Percentiles rank a stretch among this genome's conserved stretches.
These are phyloP conservation scores for Melanopsichium pennsylvanicum DNA, from an alignment of 1,284 basidiomycete genomes.

Conservation along the genomic window DNA sequence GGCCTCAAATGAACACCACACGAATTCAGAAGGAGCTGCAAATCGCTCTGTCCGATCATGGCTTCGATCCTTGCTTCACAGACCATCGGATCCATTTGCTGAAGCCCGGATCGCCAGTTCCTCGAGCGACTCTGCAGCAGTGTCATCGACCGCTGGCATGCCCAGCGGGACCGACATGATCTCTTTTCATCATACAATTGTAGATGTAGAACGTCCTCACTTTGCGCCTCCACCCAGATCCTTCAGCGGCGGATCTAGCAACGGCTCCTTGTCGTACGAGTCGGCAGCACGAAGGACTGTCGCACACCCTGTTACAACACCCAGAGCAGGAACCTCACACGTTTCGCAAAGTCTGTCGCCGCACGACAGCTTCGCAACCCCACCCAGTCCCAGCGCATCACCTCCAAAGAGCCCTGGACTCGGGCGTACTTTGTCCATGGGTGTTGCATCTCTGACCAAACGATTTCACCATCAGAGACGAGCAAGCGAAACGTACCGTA, in stretches of 20 bases:
- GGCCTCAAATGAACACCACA: conserved; percentile 5
- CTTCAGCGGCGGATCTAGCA: conserved; percentile 33
- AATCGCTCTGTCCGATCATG: conserved; percentile 22
- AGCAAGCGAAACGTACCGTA: conserved; percentile 33
- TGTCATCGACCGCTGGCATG: neutral
- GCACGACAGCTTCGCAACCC: neutral
- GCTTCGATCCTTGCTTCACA: conserved; percentile 23
- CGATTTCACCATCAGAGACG: conserved; percentile 25
- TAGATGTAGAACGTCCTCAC: conserved; percentile 14
- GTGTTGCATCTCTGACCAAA: conserved; percentile 25
- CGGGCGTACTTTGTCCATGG: conserved; percentile 12
- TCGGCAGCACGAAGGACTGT: conserved; percentile 17
- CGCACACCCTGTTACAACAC: conserved; percentile 21
- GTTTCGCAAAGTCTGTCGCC: neutral
- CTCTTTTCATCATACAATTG: conserved; percentile 43
- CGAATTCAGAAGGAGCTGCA: conserved; percentile 7
- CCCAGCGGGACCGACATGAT: conserved; percentile 24
- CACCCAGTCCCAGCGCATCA: conserved; percentile 11
- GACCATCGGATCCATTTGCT: conserved; percentile 4
- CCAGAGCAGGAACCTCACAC: conserved; percentile 3
- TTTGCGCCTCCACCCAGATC: conserved; percentile 33
- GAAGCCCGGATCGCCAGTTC: neutral
- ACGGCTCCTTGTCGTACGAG: conserved; percentile 10
- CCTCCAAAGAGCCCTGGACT: conserved; percentile 20
- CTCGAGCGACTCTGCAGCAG: neutral